A percentile compares a stretch with the other conserved stretches of the same genome.
Conservation (phyloP, 2,329 filamentous ascomycete species). For the Bipolaris zeicola region DNA sequence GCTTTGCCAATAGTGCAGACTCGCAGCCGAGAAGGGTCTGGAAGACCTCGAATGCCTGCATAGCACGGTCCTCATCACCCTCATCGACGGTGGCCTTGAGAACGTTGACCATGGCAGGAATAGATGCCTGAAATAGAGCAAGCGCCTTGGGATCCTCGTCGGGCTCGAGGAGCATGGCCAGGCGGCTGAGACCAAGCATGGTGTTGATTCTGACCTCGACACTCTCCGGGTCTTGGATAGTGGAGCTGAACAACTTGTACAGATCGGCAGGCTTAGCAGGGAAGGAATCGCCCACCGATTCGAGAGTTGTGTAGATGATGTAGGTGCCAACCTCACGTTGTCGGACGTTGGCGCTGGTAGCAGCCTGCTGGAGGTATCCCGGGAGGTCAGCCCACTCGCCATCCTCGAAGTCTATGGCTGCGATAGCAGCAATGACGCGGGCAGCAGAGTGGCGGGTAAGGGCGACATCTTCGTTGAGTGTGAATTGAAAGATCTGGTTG, state of each 20-base stretch:
- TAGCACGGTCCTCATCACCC: slow-evolving; percentile 83
- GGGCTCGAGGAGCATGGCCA: slow-evolving; percentile 84
- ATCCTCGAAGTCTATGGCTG: slow-evolving; percentile 83
- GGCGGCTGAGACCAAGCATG: slow-evolving; percentile 83
- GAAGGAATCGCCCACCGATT: slow-evolving; percentile 84
- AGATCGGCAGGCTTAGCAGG: slow-evolving; percentile 79
- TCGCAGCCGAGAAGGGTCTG: slow-evolving; percentile 93
- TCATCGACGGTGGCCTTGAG: slow-evolving; percentile 82
- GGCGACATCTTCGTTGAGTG: slow-evolving; percentile 76
- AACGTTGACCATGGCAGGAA: slow-evolving; percentile 88
- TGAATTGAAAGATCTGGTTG: slow-evolving; percentile 80
- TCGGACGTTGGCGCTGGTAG: slow-evolving; percentile 72
- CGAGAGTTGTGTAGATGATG: slow-evolving; percentile 89
- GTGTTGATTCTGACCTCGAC: slow-evolving; percentile 94
- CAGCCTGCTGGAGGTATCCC: slow-evolving; percentile 77
- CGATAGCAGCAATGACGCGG: slow-evolving; percentile 85
- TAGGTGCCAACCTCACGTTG: slow-evolving; percentile 92
- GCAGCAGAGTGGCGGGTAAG: slow-evolving; percentile 85
- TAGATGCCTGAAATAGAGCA: slow-evolving; percentile 75
- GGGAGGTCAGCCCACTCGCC: slow-evolving; percentile 85
- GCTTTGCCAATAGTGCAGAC: slow-evolving; percentile 77
- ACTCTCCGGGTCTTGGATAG: slow-evolving; percentile 88
- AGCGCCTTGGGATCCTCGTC: slow-evolving; percentile 81
- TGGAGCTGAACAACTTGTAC: slow-evolving; percentile 81
- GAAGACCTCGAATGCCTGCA: slow-evolving; percentile 94